Evolutionary conservation across 352 stramenopile species (phyloP).

Genomic region (Phytophthora tubulina): DNA sequence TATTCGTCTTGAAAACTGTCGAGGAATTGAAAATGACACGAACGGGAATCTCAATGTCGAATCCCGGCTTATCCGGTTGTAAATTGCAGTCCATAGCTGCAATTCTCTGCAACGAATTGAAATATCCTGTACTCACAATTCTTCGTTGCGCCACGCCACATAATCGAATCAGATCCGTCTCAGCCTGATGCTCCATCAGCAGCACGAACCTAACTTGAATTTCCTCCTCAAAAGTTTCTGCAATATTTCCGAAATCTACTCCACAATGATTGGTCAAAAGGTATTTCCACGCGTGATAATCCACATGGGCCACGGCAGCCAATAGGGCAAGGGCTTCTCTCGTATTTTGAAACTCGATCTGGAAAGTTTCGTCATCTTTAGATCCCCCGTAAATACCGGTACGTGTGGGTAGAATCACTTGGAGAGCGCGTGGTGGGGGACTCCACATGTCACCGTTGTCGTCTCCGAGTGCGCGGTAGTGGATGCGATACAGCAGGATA

Average conservation of each 20-base stretch:
- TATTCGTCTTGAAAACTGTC: conserved; percentile 2
- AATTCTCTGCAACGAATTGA: conserved; percentile 23
- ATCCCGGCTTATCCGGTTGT: conserved; percentile 1
- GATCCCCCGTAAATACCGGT: conserved; percentile 12
- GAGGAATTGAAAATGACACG: conserved; percentile 20
- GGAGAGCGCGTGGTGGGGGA: not conserved
- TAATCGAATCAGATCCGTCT: conserved; percentile 20
- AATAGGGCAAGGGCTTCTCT: conserved; percentile 24
- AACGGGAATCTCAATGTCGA: conserved; percentile 30
- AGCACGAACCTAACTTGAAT: conserved; percentile 12
- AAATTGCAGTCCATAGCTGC: conserved; percentile 2
- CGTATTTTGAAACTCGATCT: conserved; percentile 29
- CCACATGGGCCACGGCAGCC: conserved; percentile 21
- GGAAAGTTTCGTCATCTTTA: conserved; percentile 16
- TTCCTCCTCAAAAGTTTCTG: conserved; percentile 2
- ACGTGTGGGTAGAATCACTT: conserved; percentile 15
- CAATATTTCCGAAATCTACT: conserved; percentile 12
- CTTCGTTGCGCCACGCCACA: conserved; percentile 19
- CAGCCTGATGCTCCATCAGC: conserved; percentile 14
- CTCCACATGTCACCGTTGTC: conserved; percentile 1
- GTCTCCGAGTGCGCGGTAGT: conserved; percentile 4
- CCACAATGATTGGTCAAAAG: conserved; percentile 22
- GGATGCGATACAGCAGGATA: conserved; percentile 14
- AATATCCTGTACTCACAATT: conserved; percentile 3
- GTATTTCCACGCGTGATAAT: conserved; percentile 25